Evolutionary conservation across 192 early-diverging fungal genomes (phyloP).

Genomic region (Backusella westeae): DNA sequence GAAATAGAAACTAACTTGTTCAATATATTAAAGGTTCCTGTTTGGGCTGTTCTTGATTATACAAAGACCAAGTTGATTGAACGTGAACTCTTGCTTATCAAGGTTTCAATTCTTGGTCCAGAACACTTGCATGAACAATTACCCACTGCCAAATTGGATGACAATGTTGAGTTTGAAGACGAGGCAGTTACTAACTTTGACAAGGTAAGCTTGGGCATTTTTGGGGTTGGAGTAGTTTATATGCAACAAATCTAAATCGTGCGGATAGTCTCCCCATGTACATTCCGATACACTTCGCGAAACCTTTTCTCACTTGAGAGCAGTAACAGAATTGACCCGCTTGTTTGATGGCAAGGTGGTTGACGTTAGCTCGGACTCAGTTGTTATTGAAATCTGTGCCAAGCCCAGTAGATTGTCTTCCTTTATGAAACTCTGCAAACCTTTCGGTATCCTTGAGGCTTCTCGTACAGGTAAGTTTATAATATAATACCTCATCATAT

Average conservation of each 20-base stretch:
- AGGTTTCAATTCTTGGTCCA: conserved; percentile 81
- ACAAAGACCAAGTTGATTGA: conserved; percentile 85
- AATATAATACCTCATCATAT: too few species aligned
- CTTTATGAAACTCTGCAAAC: conserved; percentile 90
- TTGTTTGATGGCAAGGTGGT: conserved; percentile 87
- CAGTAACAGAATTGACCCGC: conserved; percentile 77
- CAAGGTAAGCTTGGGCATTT: conserved; percentile 9
- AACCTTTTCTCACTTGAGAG: conserved; percentile 65
- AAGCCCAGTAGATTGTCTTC: conserved; percentile 87
- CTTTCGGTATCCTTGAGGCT: conserved; percentile 94
- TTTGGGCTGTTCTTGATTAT: conserved; percentile 98
- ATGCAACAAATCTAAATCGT: neutral
- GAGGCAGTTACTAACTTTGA: conserved; percentile 15
- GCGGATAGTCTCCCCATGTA: neutral
- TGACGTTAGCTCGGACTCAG: conserved; percentile 76
- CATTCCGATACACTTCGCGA: conserved; percentile 50
- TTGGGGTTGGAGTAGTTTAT: neutral
- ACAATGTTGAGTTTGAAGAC: conserved; percentile 25
- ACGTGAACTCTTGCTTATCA: conserved; percentile 90
- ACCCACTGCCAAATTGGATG: conserved; percentile 33
- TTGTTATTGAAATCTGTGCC: conserved; percentile 86
- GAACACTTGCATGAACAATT: conserved; percentile 62
- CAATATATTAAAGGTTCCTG: conserved; percentile 56
- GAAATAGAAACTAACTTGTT: neutral
- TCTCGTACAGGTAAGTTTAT: conserved; percentile 57